Conservation (phyloP, 78 protist genomes). For the Dictyostelium intermedium region DNA sequence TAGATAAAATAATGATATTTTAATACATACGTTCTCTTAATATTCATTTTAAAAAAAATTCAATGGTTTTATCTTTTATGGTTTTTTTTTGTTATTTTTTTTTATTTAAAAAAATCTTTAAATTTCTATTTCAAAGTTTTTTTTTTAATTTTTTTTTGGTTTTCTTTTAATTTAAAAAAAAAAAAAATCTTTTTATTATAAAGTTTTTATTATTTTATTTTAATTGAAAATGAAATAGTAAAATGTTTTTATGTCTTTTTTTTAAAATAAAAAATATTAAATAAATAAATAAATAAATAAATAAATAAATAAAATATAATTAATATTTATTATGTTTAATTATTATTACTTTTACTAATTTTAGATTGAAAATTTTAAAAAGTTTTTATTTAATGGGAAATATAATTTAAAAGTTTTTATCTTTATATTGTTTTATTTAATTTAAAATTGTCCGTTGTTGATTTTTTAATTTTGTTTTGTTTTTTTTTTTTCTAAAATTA, state of each 20-base stretch:
- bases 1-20: not conserved
- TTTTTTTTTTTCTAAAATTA: not conserved
- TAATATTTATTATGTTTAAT: not conserved
- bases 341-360: not conserved
- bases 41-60: not conserved
- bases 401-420: not conserved
- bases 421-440: not conserved
- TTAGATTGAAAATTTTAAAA: not conserved
- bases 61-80: not conserved
- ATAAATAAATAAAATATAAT: not conserved
- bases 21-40: slow-evolving; percentile 4
- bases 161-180: not conserved
- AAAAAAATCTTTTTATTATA: too few relatives aligned
- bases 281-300: not conserved
- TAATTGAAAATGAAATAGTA: not conserved
- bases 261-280: not conserved
- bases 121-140: not conserved
- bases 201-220: not conserved
- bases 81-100: not conserved
- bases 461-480: not conserved
- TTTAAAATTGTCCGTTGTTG: not conserved
- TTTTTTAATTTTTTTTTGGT: not conserved
- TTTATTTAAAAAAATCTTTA: not conserved
- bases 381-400: not conserved
- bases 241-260: not conserved